Base-by-base conservation (phyloP, 371 early-diverging fungal species). In the Encephalitozoon cuniculi region DNA sequence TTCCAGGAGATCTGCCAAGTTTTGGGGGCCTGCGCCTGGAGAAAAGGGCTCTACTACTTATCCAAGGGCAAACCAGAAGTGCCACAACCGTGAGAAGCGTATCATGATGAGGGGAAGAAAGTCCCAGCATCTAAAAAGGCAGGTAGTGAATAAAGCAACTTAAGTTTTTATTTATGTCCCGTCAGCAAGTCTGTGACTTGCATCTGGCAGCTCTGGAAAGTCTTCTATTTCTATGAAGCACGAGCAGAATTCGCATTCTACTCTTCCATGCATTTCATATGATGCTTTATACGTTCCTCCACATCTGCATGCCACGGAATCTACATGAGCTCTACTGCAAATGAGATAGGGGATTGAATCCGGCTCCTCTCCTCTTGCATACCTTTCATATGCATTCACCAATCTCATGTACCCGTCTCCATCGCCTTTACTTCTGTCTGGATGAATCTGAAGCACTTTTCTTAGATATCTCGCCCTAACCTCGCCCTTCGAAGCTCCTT, bases 11-110 rank as follows among this genome's bases (percentile, higher is more conserved):
- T 40, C 77, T 39, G 68, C 64, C 41, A 80, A 82, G 77, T 86
- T 75, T 79, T 86, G 81, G 64, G 86, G 86, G 26, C 68, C 66
- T 26, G 81, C 81, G 23, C 78, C 85, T 49, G 82, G 85, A 40
- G 81, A 83, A 64, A 80, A 81, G 55, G 64, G 73, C 43, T 81
- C 81, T 34, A 72, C 59, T n/a, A 79, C 84, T 40, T 79, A 79
- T 71, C 86, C 86, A 59, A 77, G 79, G 68, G 76, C 72, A 4
- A 71, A 67, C 43, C 66, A 66, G 49, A 84, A 79, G 63, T 46
- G 74, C 15, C 74, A 78, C 52, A 75, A 82, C 44, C 68, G 75
- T 51, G 82, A 83, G 52, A 76, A 64, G 59, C 77, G 81, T 53
- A 46, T 76, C 52, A 82, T 64, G 25, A 54, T 74, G 65, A 68